Conservation (phyloP, 768 basidiomycete species). For the Cystofilobasidium capitatum region DNA sequence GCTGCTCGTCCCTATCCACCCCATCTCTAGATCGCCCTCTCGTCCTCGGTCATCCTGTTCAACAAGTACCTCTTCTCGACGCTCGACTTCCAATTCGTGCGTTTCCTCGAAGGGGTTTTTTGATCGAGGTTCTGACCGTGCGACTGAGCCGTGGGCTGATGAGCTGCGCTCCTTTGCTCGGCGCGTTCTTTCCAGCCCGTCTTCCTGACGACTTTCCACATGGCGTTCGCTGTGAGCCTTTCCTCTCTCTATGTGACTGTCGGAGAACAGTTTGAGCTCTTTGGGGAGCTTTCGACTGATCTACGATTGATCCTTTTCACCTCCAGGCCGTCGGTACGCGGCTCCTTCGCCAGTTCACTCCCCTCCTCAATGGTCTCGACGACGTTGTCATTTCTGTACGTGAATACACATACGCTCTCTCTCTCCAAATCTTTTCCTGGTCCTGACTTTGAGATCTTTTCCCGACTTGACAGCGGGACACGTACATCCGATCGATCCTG, state of each 20-base stretch:
- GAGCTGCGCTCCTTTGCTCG: no score
- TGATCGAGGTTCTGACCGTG: no score
- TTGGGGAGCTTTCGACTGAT: background rate
- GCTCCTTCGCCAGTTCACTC: conserved; percentile 34
- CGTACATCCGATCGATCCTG: conserved; percentile 70
- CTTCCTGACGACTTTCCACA: conserved; percentile 27
- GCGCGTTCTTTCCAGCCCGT: conserved; percentile 22
- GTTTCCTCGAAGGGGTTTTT: conserved; percentile 2
- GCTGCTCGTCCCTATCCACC: background rate
- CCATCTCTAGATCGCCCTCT: conserved; percentile 57
- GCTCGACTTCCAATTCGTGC: conserved; percentile 22
- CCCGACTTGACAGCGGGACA: conserved; percentile 28
- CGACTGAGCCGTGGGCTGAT: no score
- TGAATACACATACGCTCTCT: background rate
- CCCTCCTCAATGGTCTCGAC: conserved; percentile 38
- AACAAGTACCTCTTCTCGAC: conserved; percentile 64
- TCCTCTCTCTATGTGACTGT: conserved; percentile 52
- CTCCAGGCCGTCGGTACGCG: conserved; percentile 36
- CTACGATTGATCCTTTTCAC: background rate
- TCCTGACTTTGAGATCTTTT: background rate
- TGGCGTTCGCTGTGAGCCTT: conserved; percentile 48
- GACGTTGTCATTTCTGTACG: conserved; percentile 37
- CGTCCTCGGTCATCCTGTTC: conserved; percentile 86
- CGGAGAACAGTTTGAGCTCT: background rate
- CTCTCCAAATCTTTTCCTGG: background rate